phyloP scores from a whole-genome alignment of 305 asterid genomes.

The Plantago coronopus region DNA sequence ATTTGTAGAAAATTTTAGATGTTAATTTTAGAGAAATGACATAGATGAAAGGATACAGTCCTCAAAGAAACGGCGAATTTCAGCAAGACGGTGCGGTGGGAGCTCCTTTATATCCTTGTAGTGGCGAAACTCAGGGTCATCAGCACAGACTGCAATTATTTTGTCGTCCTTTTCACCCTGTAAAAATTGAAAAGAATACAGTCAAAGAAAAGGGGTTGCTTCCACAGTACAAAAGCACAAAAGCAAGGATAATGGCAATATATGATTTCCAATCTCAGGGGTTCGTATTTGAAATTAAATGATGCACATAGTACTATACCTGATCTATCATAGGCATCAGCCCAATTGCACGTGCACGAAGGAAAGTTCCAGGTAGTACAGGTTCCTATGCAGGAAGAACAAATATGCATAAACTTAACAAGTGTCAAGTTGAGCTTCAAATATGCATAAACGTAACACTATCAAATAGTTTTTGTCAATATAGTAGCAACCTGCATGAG shows the following conservation, averaged over 20 bases:
- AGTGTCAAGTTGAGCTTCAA: background rate
- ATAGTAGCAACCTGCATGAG: constrained; percentile 71
- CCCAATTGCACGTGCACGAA: constrained; percentile 97
- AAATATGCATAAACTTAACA: background rate
- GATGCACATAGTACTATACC: constrained; percentile 32
- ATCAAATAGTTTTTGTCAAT: constrained; percentile 1
- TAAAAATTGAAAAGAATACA: background rate
- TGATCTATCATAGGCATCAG: constrained; percentile 98
- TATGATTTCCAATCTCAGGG: background rate
- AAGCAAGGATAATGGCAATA: too few relatives aligned
- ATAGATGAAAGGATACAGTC: constrained; percentile 61
- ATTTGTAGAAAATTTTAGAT: background rate
- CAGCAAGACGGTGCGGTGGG: constrained; percentile 91
- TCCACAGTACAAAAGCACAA: too few relatives aligned
- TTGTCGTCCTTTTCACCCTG: constrained; percentile 93
- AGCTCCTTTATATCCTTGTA: constrained; percentile 64
- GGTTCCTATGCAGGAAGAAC: constrained; percentile 54
- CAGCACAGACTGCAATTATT: constrained; percentile 86
- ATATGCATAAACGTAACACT: background rate
- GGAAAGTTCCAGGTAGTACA: constrained; percentile 74
- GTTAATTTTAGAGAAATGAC: background rate
- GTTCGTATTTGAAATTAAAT: background rate
- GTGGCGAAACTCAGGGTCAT: constrained; percentile 85
- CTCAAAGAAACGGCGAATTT: constrained; percentile 89
- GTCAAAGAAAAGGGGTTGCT: background rate